phyloP scores from a whole-genome alignment of 495 filamentous ascomycete genomes.

The Cudoniella acicularis region DNA sequence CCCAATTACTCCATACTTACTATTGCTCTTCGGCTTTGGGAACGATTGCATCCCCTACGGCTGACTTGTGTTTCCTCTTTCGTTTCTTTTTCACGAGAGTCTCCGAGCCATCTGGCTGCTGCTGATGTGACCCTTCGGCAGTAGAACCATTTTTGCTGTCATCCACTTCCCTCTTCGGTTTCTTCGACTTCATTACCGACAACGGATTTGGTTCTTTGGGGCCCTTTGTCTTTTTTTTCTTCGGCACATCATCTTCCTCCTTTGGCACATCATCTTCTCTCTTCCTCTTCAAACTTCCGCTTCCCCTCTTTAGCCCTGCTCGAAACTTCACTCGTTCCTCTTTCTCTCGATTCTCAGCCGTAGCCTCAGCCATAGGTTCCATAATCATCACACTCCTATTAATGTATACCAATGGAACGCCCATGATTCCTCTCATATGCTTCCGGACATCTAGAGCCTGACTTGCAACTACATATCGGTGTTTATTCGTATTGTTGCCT shows the following conservation, averaged over 20 bases:
- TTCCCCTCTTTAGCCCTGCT: constrained; percentile 59
- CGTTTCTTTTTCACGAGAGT: constrained; percentile 36
- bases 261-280: constrained; percentile 30
- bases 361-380: constrained; percentile 75
- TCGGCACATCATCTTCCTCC: constrained; percentile 32
- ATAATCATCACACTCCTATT: constrained; percentile 84
- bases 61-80: constrained; percentile 39
- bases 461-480: constrained; percentile 84
- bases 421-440: constrained; percentile 56
- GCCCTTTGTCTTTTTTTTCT: constrained; percentile 64
- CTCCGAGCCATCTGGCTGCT: constrained; percentile 6
- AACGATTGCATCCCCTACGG: constrained; percentile 21
- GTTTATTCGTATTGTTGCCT: constrained; percentile 68
- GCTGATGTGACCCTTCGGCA: neutral
- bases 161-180: neutral
- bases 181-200: constrained; percentile 81
- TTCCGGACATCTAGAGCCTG: constrained; percentile 59
- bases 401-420: constrained; percentile 75
- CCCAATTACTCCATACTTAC: neutral
- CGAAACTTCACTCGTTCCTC: constrained; percentile 76
- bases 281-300: constrained; percentile 48
- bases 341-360: constrained; percentile 55
- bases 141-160: neutral
- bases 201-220: constrained; percentile 86
- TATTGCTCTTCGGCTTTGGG: constrained; percentile 8